A percentile compares a stretch with the other conserved stretches of the same genome.
phyloP scores from a whole-genome alignment of 177 flowering plant species.

The Telopea speciosissima region DNA sequence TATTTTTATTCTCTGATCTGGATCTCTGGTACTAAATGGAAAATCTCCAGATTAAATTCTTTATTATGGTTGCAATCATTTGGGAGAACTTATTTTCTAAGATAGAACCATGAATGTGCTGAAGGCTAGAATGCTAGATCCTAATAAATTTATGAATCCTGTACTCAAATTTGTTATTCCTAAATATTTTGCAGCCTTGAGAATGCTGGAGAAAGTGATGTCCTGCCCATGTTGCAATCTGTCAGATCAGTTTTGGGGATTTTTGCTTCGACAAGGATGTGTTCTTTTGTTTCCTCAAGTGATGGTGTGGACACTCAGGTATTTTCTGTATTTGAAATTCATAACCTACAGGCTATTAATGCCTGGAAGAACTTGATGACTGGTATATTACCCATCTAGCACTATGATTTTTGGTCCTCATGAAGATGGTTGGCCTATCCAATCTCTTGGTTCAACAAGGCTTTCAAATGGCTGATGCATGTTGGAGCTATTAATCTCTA shows the following conservation, averaged over 20 bases:
- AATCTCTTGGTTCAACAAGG: no score
- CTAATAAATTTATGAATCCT: not conserved
- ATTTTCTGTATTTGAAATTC: not conserved
- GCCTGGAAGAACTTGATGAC: not conserved
- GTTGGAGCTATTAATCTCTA: no score
- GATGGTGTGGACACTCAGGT: conserved; percentile 55
- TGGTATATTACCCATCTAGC: no score
- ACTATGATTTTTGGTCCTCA: no score
- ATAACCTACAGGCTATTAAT: not conserved
- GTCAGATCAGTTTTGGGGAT: conserved; percentile 54
- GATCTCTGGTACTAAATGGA: not conserved
- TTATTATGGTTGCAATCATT: not conserved
- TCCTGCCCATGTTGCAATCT: conserved; percentile 80
- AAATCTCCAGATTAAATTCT: not conserved
- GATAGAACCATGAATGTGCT: not conserved
- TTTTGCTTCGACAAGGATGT: conserved; percentile 34
- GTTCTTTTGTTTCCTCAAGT: conserved; percentile 33
- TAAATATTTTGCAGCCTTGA: conserved; percentile 65
- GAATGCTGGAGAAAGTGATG: conserved; percentile 84
- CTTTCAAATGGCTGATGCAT: no score
- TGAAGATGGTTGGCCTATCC: no score
- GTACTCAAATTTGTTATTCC: not conserved
- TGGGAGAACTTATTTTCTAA: not conserved
- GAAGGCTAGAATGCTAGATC: not conserved
- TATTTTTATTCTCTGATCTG: not conserved